phyloP scores from a whole-genome alignment of 2,329 filamentous ascomycete genomes.

The Alternaria sp. region DNA sequence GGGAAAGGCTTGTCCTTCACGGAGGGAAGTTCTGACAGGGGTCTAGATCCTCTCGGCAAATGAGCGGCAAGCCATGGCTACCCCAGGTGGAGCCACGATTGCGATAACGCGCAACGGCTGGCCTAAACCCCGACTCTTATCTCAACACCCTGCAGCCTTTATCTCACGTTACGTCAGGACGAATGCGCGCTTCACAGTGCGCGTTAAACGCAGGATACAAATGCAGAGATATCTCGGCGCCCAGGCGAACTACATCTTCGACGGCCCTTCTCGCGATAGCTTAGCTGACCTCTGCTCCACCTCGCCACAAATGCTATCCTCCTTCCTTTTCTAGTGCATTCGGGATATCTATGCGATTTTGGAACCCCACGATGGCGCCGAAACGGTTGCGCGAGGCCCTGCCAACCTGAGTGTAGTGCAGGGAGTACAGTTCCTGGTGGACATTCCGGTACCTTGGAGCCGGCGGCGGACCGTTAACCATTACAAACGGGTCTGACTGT shows the following conservation, averaged over 20 bases:
- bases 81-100: slow-evolving; percentile 14
- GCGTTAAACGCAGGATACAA: slow-evolving; percentile 16
- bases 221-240: slow-evolving; percentile 26
- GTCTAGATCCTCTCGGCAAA: slow-evolving; percentile 6
- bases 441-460: slow-evolving; percentile 4
- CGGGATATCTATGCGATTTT: background rate
- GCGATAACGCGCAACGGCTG: slow-evolving; percentile 14
- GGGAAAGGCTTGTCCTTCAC: background rate
- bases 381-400: background rate
- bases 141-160: slow-evolving; percentile 17
- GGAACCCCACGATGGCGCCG: slow-evolving; percentile 4
- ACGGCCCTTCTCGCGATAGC: slow-evolving; percentile 2
- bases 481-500: slow-evolving; percentile 19
- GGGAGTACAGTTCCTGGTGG: background rate
- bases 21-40: background rate
- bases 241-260: slow-evolving; percentile 20
- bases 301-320: slow-evolving; percentile 1
- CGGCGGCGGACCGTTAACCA: slow-evolving; percentile 12
- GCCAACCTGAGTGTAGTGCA: background rate
- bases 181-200: slow-evolving; percentile 5
- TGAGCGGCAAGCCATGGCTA: slow-evolving; percentile 13
- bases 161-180: slow-evolving; percentile 33
- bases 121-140: slow-evolving; percentile 17
- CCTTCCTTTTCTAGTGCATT: slow-evolving; percentile 7
- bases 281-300: background rate